Percentiles rank a stretch among this genome's conserved stretches.
Conservation (phyloP, 176 grass and related monocot species). For the Carex cristatella region DNA sequence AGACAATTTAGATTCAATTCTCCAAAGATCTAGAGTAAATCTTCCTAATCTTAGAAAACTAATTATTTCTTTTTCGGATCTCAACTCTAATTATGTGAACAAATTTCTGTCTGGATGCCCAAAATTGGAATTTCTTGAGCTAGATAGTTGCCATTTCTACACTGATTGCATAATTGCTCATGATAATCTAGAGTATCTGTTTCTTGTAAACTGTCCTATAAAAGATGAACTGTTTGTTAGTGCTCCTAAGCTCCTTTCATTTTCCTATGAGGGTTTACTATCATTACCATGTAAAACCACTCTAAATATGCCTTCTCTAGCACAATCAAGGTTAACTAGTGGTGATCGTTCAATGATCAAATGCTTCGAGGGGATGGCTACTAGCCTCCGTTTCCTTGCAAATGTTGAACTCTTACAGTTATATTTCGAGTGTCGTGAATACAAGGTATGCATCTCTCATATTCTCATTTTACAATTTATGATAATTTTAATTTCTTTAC, state of each 20-base stretch:
- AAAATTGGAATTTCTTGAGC: neutral
- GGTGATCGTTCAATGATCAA: too few relatives aligned
- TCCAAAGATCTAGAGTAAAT: neutral
- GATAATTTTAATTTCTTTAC: too few relatives aligned
- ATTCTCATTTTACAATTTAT: too few relatives aligned
- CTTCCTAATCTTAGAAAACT: neutral
- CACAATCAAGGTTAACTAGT: neutral
- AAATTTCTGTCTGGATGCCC: neutral
- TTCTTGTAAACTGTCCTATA: neutral
- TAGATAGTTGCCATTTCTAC: too few relatives aligned
- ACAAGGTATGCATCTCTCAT: neutral
- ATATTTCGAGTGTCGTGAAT: neutral
- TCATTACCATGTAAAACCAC: neutral
- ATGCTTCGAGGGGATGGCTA: neutral
- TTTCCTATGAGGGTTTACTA: neutral
- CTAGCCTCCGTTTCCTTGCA: neutral
- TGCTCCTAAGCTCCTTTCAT: neutral
- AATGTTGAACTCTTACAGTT: neutral
- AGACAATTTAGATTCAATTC: too few relatives aligned
- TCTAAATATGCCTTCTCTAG: neutral
- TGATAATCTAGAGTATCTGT: neutral
- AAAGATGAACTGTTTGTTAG: neutral
- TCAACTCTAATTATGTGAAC: neutral
- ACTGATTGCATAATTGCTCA: neutral
- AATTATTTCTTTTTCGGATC: neutral